Base-by-base conservation (phyloP, 768 basidiomycete species). In the Amanita thiersii region DNA sequence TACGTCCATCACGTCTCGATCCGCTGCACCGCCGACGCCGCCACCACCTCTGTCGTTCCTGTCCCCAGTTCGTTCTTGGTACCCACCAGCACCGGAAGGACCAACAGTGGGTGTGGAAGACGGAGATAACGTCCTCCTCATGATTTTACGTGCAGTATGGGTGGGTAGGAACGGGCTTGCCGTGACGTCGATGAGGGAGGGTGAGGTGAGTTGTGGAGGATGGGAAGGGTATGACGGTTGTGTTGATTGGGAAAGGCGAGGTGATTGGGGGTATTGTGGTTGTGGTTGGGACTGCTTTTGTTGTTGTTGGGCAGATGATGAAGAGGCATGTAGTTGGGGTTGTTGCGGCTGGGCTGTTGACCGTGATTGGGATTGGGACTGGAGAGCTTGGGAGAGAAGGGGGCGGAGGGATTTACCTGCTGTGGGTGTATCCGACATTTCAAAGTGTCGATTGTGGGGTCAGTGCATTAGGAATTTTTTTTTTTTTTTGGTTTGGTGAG, bases 141-240 rank as follows among this genome's bases (percentile, higher is more conserved):
- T 58, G 45, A 62, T 58, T 10, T 73, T 68, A 46, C 76, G 77
- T 10, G 74, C 70, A 50, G 77, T 74, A 29, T 72, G 70, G 8
- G 70, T 63, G 19, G 78, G 73, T 20, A 84, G 55, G 56, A 84
- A 84, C 14, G 71, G 68, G 47, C 71, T 70, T 50, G 51, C 43
- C 63, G 55, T 23, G 52, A 21, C 11, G 15, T 4, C 17, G 41
- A 35, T 19, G 33, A 12, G 1, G 21, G 6, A 10, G 24, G 32
- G 15, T 26, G n/a, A 8, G 25, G 6, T n/a, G 8, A 5, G 41
- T 15, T 32, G 24, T 0, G 29, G 23, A 12, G 3, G 18, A 10
- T 11, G 20, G 40, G 15, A 20, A 17, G 28, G 3, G 25, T 4
- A 1, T 28, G 21, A 28, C 12, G 24, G 37, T 25, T 12, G 2